Evolutionary conservation across 495 filamentous ascomycete genomes (phyloP).

Genomic region (Penicillium tannophilum): DNA sequence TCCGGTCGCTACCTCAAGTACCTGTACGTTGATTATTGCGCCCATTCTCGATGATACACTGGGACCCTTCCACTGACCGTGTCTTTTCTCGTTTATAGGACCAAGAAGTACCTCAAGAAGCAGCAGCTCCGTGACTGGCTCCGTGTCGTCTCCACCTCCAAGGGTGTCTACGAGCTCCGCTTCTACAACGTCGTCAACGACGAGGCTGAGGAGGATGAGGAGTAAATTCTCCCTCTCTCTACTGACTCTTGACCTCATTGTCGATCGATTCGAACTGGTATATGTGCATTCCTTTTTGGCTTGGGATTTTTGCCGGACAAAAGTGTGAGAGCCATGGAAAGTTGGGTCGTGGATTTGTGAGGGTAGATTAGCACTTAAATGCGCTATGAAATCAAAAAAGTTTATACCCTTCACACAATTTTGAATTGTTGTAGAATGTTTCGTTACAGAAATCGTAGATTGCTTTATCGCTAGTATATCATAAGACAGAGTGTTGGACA

Average conservation of each 20-base stretch:
- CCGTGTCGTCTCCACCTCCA: conserved; percentile 93
- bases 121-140: conserved; percentile 99
- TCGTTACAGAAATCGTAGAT: background rate
- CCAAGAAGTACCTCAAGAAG: conserved; percentile 99
- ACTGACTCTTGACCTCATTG: conserved; percentile 15
- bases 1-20: conserved; percentile 99
- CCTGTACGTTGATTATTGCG: conserved; percentile 65
- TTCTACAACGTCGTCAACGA: conserved; percentile 99
- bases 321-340: conserved; percentile 19
- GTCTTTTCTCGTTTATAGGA: conserved; percentile 54
- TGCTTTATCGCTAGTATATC: background rate
- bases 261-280: conserved; percentile 20
- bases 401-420: conserved; percentile 29
- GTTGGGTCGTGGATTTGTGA: conserved; percentile 23
- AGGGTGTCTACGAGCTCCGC: conserved; percentile 97
- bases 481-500: background rate
- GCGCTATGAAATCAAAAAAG: conserved; percentile 33
- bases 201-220: conserved; percentile 94
- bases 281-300: conserved; percentile 17
- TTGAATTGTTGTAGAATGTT: background rate
- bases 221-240: conserved; percentile 61
- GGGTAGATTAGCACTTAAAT: conserved; percentile 27
- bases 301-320: conserved; percentile 11
- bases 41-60: background rate
- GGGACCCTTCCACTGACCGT: conserved; percentile 8